Evolutionary conservation across 345 rosid species (phyloP).

Genomic region (Arabis hirsuta): DNA sequence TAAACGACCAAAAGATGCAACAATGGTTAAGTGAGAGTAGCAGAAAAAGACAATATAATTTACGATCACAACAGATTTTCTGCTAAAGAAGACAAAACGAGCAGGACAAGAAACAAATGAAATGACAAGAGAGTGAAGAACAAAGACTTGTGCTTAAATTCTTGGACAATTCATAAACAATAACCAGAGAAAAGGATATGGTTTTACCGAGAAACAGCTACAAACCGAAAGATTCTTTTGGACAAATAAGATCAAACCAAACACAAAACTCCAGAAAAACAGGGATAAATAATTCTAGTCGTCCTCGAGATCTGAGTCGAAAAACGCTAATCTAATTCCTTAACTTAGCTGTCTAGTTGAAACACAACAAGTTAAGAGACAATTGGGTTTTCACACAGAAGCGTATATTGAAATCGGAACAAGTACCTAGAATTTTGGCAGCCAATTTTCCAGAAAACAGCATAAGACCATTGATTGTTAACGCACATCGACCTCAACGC

Average conservation of each 20-base stretch:
- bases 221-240: slow-evolving; percentile 55
- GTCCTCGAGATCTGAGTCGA: slow-evolving; percentile 45
- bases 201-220: too few relatives aligned
- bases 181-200: slow-evolving; percentile 41
- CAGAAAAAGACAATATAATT: slow-evolving; percentile 19
- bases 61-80: too few relatives aligned
- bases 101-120: slow-evolving; percentile 24
- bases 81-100: slow-evolving; percentile 33
- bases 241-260: slow-evolving; percentile 75
- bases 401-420: too few relatives aligned
- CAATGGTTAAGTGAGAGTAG: too few relatives aligned
- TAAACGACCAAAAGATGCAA: too few relatives aligned
- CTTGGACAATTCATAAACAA: slow-evolving; percentile 44
- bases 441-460: slow-evolving; percentile 97
- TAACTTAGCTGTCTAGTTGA: too few relatives aligned
- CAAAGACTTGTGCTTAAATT: slow-evolving; percentile 29
- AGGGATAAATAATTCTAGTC: slow-evolving; percentile 32
- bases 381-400: background rate
- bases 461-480: slow-evolving; percentile 78
- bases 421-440: slow-evolving; percentile 87
- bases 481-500: slow-evolving; percentile 79
- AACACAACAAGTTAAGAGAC: slow-evolving; percentile 28
- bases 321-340: background rate
- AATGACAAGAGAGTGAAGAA: slow-evolving; percentile 31
- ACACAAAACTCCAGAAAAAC: slow-evolving; percentile 64